Percentiles rank a stretch among this genome's conserved stretches.
phyloP scores from a whole-genome alignment of 2,329 filamentous ascomycete genomes.

The Penicillium sp. region DNA sequence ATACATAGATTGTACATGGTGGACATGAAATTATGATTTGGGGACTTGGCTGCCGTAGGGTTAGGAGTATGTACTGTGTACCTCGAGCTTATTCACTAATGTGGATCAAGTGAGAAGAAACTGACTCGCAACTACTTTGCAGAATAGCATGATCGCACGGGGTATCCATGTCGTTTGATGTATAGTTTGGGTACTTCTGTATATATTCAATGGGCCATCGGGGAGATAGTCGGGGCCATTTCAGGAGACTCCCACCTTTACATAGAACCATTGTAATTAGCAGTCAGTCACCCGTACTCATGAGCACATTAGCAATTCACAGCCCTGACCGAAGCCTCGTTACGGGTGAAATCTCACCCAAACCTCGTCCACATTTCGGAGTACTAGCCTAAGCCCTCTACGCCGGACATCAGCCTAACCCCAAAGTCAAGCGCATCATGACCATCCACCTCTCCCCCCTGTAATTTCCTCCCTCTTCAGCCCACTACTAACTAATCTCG shows the following conservation, averaged over 20 bases:
- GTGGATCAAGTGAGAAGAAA: neutral
- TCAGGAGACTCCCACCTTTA: neutral
- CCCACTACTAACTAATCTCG: neutral
- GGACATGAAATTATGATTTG: neutral
- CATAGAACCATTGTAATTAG: neutral
- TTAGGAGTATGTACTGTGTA: neutral
- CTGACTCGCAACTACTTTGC: neutral
- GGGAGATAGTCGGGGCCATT: neutral
- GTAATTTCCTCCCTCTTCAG: neutral
- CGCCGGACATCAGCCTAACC: neutral
- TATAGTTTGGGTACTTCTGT: neutral
- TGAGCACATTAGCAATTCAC: neutral
- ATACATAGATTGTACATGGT: neutral
- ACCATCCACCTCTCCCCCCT: neutral
- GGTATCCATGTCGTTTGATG: no score
- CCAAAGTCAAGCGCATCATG: neutral
- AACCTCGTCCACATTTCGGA: neutral
- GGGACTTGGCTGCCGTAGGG: neutral
- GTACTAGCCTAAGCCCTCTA: neutral
- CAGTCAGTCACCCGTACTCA: neutral
- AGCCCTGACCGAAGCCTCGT: neutral
- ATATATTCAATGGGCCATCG: neutral
- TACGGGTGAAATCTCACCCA: neutral
- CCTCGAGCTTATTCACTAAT: neutral
- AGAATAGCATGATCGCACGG: neutral